A percentile compares a stretch with the other conserved stretches of the same genome.
phyloP scores from a whole-genome alignment of 2,329 filamentous ascomycete species.

The Xylariaceae sp. region DNA sequence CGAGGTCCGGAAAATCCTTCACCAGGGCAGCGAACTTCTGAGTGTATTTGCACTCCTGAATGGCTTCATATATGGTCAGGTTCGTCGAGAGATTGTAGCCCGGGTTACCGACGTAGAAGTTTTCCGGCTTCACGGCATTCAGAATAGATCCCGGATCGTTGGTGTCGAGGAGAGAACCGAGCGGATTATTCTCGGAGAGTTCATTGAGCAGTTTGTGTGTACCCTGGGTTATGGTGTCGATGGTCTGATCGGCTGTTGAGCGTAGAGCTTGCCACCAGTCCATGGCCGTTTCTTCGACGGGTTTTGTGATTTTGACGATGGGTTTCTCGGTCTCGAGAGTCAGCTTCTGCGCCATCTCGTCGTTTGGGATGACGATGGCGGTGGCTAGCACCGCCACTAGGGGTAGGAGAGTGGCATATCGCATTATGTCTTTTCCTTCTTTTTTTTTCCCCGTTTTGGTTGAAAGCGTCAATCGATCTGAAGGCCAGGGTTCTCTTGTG shows the following conservation, averaged over 20 bases:
- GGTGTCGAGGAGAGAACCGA: constrained; percentile 17
- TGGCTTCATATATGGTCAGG: constrained; percentile 72
- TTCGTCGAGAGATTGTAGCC: constrained; percentile 38
- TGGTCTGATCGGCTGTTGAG: constrained; percentile 11
- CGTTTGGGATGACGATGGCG: constrained; percentile 27
- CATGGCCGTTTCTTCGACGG: background rate
- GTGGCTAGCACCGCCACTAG: constrained; percentile 9
- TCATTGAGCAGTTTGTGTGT: constrained; percentile 15
- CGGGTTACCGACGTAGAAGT: constrained; percentile 12
- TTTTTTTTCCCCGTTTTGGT: background rate
- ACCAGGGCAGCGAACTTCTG: constrained; percentile 72
- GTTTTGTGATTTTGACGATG: background rate
- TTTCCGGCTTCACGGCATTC: constrained; percentile 10
- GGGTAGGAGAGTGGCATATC: constrained; percentile 16
- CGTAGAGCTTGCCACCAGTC: constrained; percentile 13
- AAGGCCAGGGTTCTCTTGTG: no score
- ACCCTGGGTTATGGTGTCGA: constrained; percentile 13
- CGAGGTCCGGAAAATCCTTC: constrained; percentile 64
- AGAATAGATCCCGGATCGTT: constrained; percentile 19
- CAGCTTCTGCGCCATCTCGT: constrained; percentile 26
- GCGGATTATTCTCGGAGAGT: constrained; percentile 12
- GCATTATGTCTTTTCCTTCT: constrained; percentile 10
- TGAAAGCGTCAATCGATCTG: no score
- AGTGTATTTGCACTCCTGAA: constrained; percentile 69
- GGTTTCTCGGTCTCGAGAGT: constrained; percentile 21